Conservation (phyloP, 805 yeast species). For the Tetrapisispora taiwanensis region DNA sequence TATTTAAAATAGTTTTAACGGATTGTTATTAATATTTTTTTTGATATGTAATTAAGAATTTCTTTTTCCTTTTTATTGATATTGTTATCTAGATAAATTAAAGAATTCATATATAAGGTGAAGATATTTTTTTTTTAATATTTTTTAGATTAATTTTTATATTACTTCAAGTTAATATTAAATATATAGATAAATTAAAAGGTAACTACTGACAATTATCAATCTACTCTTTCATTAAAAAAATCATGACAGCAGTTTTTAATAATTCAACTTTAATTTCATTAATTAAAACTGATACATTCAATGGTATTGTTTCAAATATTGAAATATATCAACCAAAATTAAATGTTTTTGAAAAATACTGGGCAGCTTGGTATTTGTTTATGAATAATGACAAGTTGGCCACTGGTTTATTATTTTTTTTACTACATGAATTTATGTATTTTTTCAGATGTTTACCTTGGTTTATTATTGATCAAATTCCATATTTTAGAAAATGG, state of each 20-base stretch:
- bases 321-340: slow-evolving; percentile 31
- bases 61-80: too few relatives aligned
- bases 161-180: too few relatives aligned
- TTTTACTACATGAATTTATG: slow-evolving; percentile 68
- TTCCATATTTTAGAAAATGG: slow-evolving; percentile 70
- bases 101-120: too few relatives aligned
- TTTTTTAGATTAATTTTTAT: too few relatives aligned
- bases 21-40: too few relatives aligned
- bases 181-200: too few relatives aligned
- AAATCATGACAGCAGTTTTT: neutral
- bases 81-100: too few relatives aligned
- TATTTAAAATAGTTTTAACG: too few relatives aligned
- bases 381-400: slow-evolving; percentile 73
- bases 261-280: slow-evolving; percentile 15
- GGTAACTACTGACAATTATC: too few relatives aligned
- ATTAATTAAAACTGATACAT: slow-evolving; percentile 8
- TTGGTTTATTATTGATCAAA: slow-evolving; percentile 72
- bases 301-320: slow-evolving; percentile 12
- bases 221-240: too few relatives aligned
- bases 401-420: slow-evolving; percentile 79
- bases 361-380: slow-evolving; percentile 79
- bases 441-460: slow-evolving; percentile 87
- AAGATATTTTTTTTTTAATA: too few relatives aligned
- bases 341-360: slow-evolving; percentile 45
- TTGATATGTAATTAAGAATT: too few relatives aligned